Evolutionary conservation across 495 filamentous ascomycete genomes (phyloP), one percentile per base, ranked within the genome.

Genomic region (Neurospora sp.): DNA sequence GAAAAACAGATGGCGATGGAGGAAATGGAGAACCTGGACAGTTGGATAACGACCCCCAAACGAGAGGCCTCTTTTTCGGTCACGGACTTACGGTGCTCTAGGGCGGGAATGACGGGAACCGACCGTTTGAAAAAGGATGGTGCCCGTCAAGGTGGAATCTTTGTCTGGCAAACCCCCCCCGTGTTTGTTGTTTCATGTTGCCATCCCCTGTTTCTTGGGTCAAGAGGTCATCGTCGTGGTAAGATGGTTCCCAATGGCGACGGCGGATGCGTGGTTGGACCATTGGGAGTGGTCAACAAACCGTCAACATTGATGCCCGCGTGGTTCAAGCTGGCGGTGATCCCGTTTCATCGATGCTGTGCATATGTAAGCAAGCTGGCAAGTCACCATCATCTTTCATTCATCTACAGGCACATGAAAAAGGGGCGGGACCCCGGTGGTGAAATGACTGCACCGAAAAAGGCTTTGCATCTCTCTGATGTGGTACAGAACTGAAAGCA

Each of bases 121-220:
- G 53, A 66, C 53, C 53, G 27, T 66, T 48, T 71, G 40, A 66
- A 66, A 71, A 71, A 40, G 42, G 38, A 11, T 38, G 53, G 35
- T 53, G 44, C 42, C 40, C 42, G 70, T 44, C 70, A 48, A 35
- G 40, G 70, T 71, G 70, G 41, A 61, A 53, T 71, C 41, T 44
- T 68, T 38, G 35, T 71, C 46, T 71, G 27, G 27, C 42, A 71
- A 71, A 20, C 70, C 42, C 70, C 70, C 70, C 70, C 70, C 70
- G 70, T 71, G 41, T 69, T 71, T 71, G 40, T 38, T 68, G 70
- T 71, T 71, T 71, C 70, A 71, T 66, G 70, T 68, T 71, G 59
- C 35, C 46, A 68, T 37, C 53, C 53, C 53, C 53, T 66, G 53
- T 9, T 27, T 66, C 53, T 66, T 61, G 12, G 12, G 1, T 61